phyloP scores from a whole-genome alignment of 768 basidiomycete species.

The Lyophyllum atratum region DNA sequence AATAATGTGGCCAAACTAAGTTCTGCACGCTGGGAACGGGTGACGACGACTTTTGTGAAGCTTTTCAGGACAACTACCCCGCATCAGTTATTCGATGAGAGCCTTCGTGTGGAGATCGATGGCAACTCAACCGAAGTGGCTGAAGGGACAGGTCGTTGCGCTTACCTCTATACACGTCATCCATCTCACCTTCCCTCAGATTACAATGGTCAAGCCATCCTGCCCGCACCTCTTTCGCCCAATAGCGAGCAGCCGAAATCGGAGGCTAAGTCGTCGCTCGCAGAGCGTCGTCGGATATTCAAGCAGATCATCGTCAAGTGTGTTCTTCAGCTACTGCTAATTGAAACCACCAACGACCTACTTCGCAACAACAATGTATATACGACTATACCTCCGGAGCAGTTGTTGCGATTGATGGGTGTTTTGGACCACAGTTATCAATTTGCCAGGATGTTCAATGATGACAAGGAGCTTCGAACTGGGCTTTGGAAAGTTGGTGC shows the following conservation, averaged over 20 bases:
- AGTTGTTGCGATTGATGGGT: constrained; percentile 90
- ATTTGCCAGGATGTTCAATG: constrained; percentile 96
- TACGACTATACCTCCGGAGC: constrained; percentile 89
- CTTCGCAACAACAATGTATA: constrained; percentile 93
- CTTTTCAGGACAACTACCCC: constrained; percentile 98
- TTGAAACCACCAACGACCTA: constrained; percentile 96
- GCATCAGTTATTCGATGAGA: constrained; percentile 94
- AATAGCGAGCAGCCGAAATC: constrained; percentile 53
- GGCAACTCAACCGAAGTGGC: constrained; percentile 52
- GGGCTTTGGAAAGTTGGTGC: constrained; percentile 99
- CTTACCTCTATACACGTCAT: background rate
- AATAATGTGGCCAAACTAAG: constrained; percentile 89
- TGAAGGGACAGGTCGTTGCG: constrained; percentile 43
- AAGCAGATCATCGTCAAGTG: constrained; percentile 99
- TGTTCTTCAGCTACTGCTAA: constrained; percentile 92
- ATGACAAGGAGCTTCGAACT: constrained; percentile 95
- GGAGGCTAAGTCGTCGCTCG: constrained; percentile 54
- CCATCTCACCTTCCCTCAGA: constrained; percentile 40
- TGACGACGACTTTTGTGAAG: constrained; percentile 90
- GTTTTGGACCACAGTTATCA: constrained; percentile 97
- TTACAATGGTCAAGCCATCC: constrained; percentile 61
- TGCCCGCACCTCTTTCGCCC: constrained; percentile 89
- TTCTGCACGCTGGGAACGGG: constrained; percentile 84
- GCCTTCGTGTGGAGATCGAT: constrained; percentile 82
- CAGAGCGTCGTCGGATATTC: constrained; percentile 84